These are phyloP conservation scores for Beauveria sp. DNA, from an alignment of 2,329 filamentous ascomycete species.

Conservation along the genomic window DNA sequence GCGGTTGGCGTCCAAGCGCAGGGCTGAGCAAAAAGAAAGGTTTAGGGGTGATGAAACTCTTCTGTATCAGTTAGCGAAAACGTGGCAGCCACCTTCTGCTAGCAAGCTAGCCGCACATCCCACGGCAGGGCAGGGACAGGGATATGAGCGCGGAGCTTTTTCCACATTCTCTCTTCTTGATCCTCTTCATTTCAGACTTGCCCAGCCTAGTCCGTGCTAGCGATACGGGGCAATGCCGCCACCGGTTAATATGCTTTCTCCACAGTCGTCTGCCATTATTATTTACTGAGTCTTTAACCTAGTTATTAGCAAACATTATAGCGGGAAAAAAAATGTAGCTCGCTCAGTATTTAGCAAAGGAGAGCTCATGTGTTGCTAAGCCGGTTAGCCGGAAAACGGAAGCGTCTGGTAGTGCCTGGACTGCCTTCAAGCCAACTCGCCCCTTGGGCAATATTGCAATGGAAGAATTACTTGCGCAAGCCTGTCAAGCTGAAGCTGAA, in stretches of 20 bases:
- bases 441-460: no score
- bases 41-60: not conserved
- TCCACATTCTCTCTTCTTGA: not conserved
- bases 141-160: not conserved
- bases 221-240: not conserved
- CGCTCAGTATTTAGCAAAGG: no score
- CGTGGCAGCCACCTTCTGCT: constrained; percentile 8
- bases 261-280: not conserved
- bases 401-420: no score
- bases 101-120: not conserved
- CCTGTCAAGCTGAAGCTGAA: no score
- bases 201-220: not conserved
- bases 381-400: no score
- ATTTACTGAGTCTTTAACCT: no score
- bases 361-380: no score
- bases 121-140: not conserved
- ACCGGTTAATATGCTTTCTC: not conserved
- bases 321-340: no score
- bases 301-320: not conserved
- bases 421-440: no score
- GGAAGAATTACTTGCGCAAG: no score
- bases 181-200: not conserved
- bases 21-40: not conserved
- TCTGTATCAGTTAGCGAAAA: constrained; percentile 8
- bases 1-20: not conserved